phyloP scores from a whole-genome alignment of 2,329 filamentous ascomycete species.

The Teratosphaeria nubilosa region DNA sequence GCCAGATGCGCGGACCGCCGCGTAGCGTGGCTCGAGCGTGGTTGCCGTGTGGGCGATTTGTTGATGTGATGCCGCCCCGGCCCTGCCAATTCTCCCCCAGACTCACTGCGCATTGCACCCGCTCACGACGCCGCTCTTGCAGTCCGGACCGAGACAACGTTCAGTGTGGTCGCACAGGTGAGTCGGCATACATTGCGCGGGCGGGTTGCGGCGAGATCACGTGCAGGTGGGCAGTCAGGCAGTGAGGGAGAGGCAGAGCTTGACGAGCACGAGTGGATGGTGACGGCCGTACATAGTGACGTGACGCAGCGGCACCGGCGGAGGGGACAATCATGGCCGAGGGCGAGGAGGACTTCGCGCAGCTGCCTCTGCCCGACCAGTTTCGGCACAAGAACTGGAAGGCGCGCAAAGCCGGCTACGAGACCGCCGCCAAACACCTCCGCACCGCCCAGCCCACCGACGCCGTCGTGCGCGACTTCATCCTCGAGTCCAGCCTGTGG shows the following conservation, averaged over 20 bases:
- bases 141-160: background rate
- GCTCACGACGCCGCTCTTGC: background rate
- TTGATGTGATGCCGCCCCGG: background rate
- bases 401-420: constrained; percentile 87
- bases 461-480: constrained; percentile 75
- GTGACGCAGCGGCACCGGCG: no score
- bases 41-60: background rate
- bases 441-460: constrained; percentile 74
- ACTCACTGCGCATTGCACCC: background rate
- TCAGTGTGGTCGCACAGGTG: background rate
- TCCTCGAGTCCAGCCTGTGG: constrained; percentile 77
- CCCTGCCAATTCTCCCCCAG: background rate
- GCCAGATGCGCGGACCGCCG: no score
- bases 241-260: background rate
- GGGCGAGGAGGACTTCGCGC: constrained; percentile 76
- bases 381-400: constrained; percentile 96
- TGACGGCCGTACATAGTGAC: no score
- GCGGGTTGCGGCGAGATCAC: background rate
- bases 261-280: background rate
- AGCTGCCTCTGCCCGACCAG: constrained; percentile 66
- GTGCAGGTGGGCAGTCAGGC: background rate
- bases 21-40: background rate
- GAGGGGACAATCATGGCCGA: constrained; percentile 35
- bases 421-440: constrained; percentile 83
- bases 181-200: background rate